A percentile compares a stretch with the other conserved stretches of the same genome.
These are phyloP conservation scores for Diplocarpon mali DNA, from an alignment of 2,329 filamentous ascomycete genomes.

Conservation along the genomic window DNA sequence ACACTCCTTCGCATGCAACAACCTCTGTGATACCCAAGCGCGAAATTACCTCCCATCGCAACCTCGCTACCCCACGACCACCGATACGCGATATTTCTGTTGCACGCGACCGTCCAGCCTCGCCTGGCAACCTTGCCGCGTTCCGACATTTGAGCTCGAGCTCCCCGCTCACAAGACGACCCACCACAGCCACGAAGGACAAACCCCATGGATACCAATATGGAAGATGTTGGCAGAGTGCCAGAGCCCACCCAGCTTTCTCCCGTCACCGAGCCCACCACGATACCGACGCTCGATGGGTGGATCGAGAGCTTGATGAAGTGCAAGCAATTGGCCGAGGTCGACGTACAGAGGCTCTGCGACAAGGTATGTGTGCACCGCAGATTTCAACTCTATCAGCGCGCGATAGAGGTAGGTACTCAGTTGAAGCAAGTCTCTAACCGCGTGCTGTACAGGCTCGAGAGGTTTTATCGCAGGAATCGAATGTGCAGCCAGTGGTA, in stretches of 20 bases:
- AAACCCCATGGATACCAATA: slow-evolving; percentile 79
- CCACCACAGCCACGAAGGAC: slow-evolving; percentile 7
- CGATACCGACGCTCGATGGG: slow-evolving; percentile 86
- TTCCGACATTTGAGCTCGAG: slow-evolving; percentile 19
- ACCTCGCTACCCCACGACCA: slow-evolving; percentile 6
- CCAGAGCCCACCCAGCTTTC: slow-evolving; percentile 68
- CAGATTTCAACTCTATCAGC: slow-evolving; percentile 11
- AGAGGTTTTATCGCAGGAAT: slow-evolving; percentile 94
- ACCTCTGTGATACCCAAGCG: slow-evolving; percentile 20
- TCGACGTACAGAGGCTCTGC: slow-evolving; percentile 91
- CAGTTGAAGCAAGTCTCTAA: slow-evolving; percentile 12
- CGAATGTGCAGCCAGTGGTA: slow-evolving; percentile 98
- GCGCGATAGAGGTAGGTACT: slow-evolving; percentile 2
- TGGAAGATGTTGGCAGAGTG: slow-evolving; percentile 92
- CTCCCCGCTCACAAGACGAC: slow-evolving; percentile 18
- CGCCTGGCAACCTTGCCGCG: slow-evolving; percentile 13
- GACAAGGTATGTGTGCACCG: slow-evolving; percentile 64
- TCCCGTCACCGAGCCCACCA: slow-evolving; percentile 70
- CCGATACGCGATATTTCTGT: slow-evolving; percentile 6
- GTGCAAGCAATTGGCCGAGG: slow-evolving; percentile 95
- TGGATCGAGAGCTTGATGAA: slow-evolving; percentile 98
- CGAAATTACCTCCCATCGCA: slow-evolving; percentile 6
- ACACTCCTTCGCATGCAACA: slow-evolving; percentile 1
- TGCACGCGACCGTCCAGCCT: slow-evolving; percentile 9
- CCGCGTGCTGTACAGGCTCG: slow-evolving; percentile 52